Evolutionary conservation across 768 basidiomycete genomes (phyloP).

Genomic region (Coprinellus micaceus): DNA sequence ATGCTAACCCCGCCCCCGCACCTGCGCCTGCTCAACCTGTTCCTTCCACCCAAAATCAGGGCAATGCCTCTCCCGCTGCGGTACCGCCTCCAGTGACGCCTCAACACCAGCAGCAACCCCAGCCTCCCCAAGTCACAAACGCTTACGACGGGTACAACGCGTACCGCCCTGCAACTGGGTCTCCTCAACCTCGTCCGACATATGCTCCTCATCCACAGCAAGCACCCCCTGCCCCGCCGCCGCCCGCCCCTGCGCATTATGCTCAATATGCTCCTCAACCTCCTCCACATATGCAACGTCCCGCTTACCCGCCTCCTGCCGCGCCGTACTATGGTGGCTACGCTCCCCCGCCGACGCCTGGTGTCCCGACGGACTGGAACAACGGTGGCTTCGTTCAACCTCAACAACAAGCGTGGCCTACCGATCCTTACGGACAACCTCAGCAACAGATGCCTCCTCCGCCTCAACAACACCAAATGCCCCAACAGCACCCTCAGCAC

Average conservation of each 20-base stretch:
- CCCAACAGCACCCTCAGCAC: slow-evolving; percentile 15
- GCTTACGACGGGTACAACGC: slow-evolving; percentile 15
- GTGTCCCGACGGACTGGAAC: slow-evolving; percentile 19
- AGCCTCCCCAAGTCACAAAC: slow-evolving; percentile 15
- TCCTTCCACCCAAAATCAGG: slow-evolving; percentile 11
- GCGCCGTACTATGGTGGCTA: slow-evolving; percentile 13
- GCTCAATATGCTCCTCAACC: slow-evolving; percentile 15
- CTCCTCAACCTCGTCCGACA: slow-evolving; percentile 8
- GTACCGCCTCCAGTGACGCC: slow-evolving; percentile 18
- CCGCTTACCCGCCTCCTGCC: slow-evolving; percentile 16
- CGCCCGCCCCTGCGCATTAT: slow-evolving; percentile 13
- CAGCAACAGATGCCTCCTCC: slow-evolving; percentile 13
- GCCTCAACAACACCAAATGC: slow-evolving; percentile 15
- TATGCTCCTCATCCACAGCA: slow-evolving; percentile 17
- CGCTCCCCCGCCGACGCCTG: slow-evolving; percentile 14
- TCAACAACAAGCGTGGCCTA: slow-evolving; percentile 7
- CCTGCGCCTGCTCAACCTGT: slow-evolving; percentile 10
- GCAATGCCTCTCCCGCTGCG: slow-evolving; percentile 12
- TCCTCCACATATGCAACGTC: slow-evolving; percentile 18
- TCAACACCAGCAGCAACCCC: slow-evolving; percentile 5
- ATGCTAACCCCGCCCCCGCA: slow-evolving; percentile 14
- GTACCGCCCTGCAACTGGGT: slow-evolving; percentile 6
- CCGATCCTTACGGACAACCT: slow-evolving; percentile 17
- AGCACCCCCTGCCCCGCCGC: slow-evolving; percentile 14
- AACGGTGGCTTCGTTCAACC: slow-evolving; percentile 16